Conservation (phyloP, 2,329 filamentous ascomycete species). For the Plectosphaerella cucumerina region DNA sequence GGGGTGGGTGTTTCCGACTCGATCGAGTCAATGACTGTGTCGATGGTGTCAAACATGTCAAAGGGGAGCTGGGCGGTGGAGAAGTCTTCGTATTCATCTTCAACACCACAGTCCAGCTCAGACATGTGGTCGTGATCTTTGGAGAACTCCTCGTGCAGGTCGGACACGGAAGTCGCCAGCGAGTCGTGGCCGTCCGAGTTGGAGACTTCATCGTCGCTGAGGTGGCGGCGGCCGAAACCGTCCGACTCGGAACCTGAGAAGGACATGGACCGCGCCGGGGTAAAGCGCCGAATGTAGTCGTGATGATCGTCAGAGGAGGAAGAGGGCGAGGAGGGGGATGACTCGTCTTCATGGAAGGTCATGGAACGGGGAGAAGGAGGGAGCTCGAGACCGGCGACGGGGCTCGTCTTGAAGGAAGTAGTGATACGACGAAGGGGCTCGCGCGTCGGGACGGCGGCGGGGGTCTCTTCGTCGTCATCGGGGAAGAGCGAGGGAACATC, state of each 20-base stretch:
- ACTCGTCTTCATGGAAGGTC: constrained; percentile 41
- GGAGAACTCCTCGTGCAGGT: constrained; percentile 35
- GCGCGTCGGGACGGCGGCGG: constrained; percentile 21
- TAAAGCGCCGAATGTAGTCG: constrained; percentile 27
- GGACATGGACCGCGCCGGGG: constrained; percentile 44
- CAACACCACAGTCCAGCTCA: neutral
- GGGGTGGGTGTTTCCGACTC: constrained; percentile 42
- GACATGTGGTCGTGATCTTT: constrained; percentile 23
- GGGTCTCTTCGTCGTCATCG: constrained; percentile 28
- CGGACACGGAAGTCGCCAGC: constrained; percentile 39
- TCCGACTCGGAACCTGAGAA: constrained; percentile 48
- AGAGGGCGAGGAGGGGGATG: constrained; percentile 27
- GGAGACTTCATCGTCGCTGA: constrained; percentile 30
- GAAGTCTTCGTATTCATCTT: constrained; percentile 23
- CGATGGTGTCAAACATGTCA: constrained; percentile 22
- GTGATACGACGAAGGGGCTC: constrained; percentile 34
- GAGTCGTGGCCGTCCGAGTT: constrained; percentile 41
- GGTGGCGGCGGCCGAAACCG: constrained; percentile 18
- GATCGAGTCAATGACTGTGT: constrained; percentile 21
- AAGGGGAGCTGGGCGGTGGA: constrained; percentile 33
- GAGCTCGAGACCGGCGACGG: constrained; percentile 21
- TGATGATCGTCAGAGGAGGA: constrained; percentile 20
- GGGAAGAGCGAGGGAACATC: constrained; percentile 35
- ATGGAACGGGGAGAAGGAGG: constrained; percentile 47
- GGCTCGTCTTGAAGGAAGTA: constrained; percentile 17